Evolutionary conservation across 1,284 basidiomycete species (phyloP).

Genomic region (Cerrena zonata): DNA sequence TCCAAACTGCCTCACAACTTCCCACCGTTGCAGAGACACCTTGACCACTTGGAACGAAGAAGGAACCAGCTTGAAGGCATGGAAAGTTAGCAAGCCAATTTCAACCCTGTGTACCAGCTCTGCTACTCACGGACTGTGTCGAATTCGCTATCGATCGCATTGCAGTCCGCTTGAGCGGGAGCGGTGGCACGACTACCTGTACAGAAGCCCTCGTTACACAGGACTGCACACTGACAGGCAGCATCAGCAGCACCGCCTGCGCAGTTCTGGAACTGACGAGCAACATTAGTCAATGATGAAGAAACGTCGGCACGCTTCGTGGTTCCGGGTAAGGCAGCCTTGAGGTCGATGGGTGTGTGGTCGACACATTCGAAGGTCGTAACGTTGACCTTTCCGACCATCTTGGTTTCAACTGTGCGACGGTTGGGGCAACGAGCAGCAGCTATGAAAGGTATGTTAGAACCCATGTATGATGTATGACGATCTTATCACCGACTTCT

Average conservation of each 20-base stretch:
- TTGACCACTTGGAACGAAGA: not conserved
- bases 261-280: slow-evolving; percentile 4
- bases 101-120: not conserved
- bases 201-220: not conserved
- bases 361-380: slow-evolving; percentile 1
- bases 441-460: not conserved
- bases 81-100: not conserved
- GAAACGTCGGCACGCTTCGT: not conserved
- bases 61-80: slow-evolving; percentile 1
- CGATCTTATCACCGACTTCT: not conserved
- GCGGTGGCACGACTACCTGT: not conserved
- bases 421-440: not conserved
- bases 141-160: not conserved
- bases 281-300: not conserved
- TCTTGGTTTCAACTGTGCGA: not conserved
- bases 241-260: slow-evolving; percentile 1
- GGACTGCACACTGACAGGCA: not conserved
- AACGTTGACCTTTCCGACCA: not conserved
- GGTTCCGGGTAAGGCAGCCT: not conserved
- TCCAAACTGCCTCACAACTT: slow-evolving; percentile 1
- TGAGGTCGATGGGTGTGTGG: not conserved
- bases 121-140: not conserved
- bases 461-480: not conserved
- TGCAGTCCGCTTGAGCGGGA: not conserved
- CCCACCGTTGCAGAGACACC: slow-evolving; percentile 1